Evolutionary conservation across 2,329 filamentous ascomycete genomes (phyloP), one percentile per base, ranked within the genome.

Genomic region (Beauveria scarabaeidicola): DNA sequence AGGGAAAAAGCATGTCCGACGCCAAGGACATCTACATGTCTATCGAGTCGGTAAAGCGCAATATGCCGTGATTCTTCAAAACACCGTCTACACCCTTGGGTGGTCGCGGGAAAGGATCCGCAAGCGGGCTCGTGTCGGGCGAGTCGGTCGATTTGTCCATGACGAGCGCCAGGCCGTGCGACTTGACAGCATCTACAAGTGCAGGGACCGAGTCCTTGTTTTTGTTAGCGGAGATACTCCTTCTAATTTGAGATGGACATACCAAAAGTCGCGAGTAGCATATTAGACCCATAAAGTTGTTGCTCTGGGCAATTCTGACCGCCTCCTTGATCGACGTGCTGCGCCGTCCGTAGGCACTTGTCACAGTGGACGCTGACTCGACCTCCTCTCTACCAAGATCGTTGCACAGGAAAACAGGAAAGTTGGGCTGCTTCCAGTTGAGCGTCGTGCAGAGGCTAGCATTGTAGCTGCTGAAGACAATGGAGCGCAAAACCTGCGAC

Each of bases 341-440:
- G 52, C 86, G 83, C 59, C 88, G 81, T 17, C 89, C 90, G 65
- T 85, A 89, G 65, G 81, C 77, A 61, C 74, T 69, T 15, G 77
- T 67, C 13, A 73, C 67, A 44, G 71, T 71, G 1, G 72, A 71
- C 15, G 72, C 69, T 7, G 68, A 66, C 61, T 79, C 80, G 4
- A 48, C 50, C 29, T 50, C 50, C 61, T 86, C 82, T 8, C 81
- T 79, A 23, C 91, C 91, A 27, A 97, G 83, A 61, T 97, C 91
- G 72, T 97, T 97, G 76, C 92, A 97, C 51, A 97, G 80, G 66
- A 99, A 89, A 0, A 97, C 90, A 0, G 94, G 94, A 71, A 96
- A 99, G 70, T 97, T 99, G 2, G 94, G 94, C 73, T 99, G 94
- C 73, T 99, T 99, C 94, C 94, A 99, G 74, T 99, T 99, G 67